A percentile compares a stretch with the other conserved stretches of the same genome.
phyloP scores from a whole-genome alignment of 441 rosid species.

The Populus hybrid region DNA sequence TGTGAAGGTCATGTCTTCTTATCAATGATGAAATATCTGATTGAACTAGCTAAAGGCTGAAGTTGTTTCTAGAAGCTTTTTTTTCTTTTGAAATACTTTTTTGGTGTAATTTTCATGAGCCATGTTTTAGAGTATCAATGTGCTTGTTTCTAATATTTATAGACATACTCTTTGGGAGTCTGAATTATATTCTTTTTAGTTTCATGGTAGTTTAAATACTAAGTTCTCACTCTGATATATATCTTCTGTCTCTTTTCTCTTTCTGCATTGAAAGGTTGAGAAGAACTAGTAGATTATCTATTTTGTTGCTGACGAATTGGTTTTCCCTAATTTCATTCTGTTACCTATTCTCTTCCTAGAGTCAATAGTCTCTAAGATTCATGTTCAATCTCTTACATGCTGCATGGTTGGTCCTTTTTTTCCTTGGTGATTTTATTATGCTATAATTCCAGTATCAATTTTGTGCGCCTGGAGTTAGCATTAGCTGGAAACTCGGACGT shows the following conservation, averaged over 20 bases:
- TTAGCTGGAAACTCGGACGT: too few relatives aligned
- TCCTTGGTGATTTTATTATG: too few relatives aligned
- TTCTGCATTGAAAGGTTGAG: background rate
- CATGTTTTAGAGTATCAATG: background rate
- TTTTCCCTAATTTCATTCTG: background rate
- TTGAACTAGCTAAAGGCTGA: background rate
- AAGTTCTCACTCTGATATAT: background rate
- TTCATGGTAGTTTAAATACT: background rate
- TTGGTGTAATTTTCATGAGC: background rate
- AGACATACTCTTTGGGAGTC: background rate
- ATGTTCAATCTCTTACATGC: background rate
- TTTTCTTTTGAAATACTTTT: too few relatives aligned
- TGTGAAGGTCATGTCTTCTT: background rate
- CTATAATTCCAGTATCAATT: too few relatives aligned
- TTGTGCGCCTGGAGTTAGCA: too few relatives aligned
- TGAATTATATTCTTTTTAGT: background rate
- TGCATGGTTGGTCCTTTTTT: background rate
- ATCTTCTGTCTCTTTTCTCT: background rate
- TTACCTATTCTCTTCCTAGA: background rate
- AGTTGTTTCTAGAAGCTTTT: too few relatives aligned
- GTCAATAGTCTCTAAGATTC: background rate
- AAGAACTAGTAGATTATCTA: background rate
- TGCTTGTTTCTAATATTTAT: background rate
- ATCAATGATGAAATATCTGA: background rate
- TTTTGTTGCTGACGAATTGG: background rate